A percentile compares a stretch with the other conserved stretches of the same genome.
These are phyloP conservation scores for Lipomyces yarrowii DNA, from an alignment of 1,139 yeast species.

Conservation along the genomic window DNA sequence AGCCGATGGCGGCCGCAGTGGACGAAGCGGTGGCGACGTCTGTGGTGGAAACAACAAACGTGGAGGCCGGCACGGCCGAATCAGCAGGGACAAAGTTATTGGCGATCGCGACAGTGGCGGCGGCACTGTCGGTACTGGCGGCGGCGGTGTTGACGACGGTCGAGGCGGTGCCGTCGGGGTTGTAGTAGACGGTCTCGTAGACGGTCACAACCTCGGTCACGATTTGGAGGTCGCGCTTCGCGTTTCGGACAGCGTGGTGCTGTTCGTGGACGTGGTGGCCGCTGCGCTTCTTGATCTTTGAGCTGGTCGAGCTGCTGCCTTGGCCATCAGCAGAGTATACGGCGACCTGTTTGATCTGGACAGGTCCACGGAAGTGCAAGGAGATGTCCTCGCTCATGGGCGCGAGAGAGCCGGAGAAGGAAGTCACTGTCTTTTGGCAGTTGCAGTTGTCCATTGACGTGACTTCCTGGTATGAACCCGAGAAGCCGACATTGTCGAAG, in stretches of 20 bases:
- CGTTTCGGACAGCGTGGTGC: neutral
- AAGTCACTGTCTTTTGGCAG: conserved; percentile 54
- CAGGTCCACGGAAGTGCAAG: conserved; percentile 93
- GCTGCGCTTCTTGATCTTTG: conserved; percentile 47
- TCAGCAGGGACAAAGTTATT: conserved; percentile 30
- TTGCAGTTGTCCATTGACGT: conserved; percentile 66
- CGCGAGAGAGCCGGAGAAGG: conserved; percentile 73
- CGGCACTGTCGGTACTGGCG: conserved; percentile 46
- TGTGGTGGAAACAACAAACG: conserved; percentile 31
- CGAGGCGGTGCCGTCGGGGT: conserved; percentile 55
- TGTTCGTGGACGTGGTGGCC: conserved; percentile 50
- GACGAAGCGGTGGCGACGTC: conserved; percentile 33
- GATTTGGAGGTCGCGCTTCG: conserved; percentile 57
- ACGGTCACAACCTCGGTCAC: conserved; percentile 57
- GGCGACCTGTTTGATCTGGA: conserved; percentile 77
- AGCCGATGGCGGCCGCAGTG: conserved; percentile 5
- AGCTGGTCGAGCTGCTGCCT: conserved; percentile 42
- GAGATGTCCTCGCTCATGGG: conserved; percentile 89
- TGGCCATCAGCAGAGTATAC: conserved; percentile 54
- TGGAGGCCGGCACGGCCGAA: conserved; percentile 31
- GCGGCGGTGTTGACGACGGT: conserved; percentile 54
- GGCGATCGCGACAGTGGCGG: conserved; percentile 33
- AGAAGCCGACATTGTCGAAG: conserved; percentile 73
- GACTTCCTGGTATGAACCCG: conserved; percentile 77
- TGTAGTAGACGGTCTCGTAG: conserved; percentile 64